These are phyloP conservation scores for Boletus insuetus DNA, from an alignment of 768 basidiomycete species.

Conservation along the genomic window DNA sequence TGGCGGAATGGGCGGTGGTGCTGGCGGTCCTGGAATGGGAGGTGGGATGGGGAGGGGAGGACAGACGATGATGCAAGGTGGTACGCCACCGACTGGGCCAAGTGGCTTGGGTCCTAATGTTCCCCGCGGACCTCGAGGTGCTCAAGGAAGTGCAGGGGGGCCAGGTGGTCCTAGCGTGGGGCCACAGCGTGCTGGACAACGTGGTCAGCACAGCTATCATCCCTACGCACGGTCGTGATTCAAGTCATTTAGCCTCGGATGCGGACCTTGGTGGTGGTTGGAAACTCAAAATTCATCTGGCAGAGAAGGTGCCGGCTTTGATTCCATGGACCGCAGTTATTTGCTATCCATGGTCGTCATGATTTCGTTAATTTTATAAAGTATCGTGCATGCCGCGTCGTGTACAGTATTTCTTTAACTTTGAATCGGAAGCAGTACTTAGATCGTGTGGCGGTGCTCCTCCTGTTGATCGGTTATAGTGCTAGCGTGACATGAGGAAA, in stretches of 20 bases:
- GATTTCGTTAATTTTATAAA: slow-evolving; percentile 18
- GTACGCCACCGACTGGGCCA: slow-evolving; percentile 30
- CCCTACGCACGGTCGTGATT: slow-evolving; percentile 68
- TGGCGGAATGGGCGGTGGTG: slow-evolving; percentile 34
- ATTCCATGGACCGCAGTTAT: slow-evolving; percentile 3
- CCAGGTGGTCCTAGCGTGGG: slow-evolving; percentile 58
- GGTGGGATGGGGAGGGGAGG: slow-evolving; percentile 42
- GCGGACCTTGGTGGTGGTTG: neutral
- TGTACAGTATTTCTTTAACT: slow-evolving; percentile 3
- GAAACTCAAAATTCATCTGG: slow-evolving; percentile 15
- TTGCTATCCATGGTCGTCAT: slow-evolving; percentile 3
- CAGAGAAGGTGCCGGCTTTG: neutral
- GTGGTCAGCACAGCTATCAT: slow-evolving; percentile 81
- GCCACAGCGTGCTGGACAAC: slow-evolving; percentile 65
- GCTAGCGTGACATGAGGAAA: too few relatives aligned
- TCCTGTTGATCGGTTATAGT: too few relatives aligned
- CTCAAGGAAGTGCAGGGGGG: slow-evolving; percentile 48
- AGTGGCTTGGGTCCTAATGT: slow-evolving; percentile 55
- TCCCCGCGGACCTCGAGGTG: slow-evolving; percentile 65
- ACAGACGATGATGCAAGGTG: slow-evolving; percentile 39
- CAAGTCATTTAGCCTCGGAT: neutral
- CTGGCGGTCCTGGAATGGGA: slow-evolving; percentile 38
- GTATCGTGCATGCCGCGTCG: slow-evolving; percentile 1
- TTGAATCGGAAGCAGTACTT: neutral
- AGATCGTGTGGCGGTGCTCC: too few relatives aligned